Evolutionary conservation across 73 alveolate genomes (phyloP), one percentile per base, ranked within the genome.

Genomic region (Symbiodinium natans): DNA sequence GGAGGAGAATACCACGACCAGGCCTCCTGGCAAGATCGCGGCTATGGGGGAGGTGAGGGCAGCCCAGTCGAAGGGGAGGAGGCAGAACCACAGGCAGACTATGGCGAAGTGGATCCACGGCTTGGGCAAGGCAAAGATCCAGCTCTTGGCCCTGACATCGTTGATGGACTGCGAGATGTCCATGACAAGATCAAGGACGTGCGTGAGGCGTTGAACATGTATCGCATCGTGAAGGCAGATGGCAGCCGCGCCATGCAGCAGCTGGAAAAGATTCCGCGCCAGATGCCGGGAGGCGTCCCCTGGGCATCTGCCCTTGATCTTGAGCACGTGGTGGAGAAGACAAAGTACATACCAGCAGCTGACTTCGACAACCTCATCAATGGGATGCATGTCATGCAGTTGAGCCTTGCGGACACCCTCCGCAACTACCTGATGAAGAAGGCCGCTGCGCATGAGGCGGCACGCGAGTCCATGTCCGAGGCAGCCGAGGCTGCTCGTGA

Each of bases 111-210:
- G 19, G 97, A 90, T 40, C 87, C 48, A 3, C 97, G 97, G 89
- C 83, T 90, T 56, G 97, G 97, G 89, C 77, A 90, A 52, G 97
- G 97, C 97, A 68, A 90, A 71, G 97, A 90, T 71, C 97, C 97
- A 11, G 97, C 97, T 54, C 88, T 90, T 19, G 97, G 97, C 43
- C 97, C 97, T n/a, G 97, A 90, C 77, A 90, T 90, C 52, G 97
- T 90, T 31, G 97, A 90, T 90, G 97, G 97, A 84, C 41, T 90
- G 41, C 74, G 97, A 41, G 97, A 90, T 17, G 97, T 90, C 46
- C 97, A 90, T 31, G 97, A 90, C 77, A 90, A 90, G 52, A 90
- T 90, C 88, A 90, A 90, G 41, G 97, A 90, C 31, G 97, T 90
- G 39, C 97, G 97, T 2, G 97, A 90, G 97, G 96, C 97, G 10